phyloP scores from a whole-genome alignment of 1,284 basidiomycete species.

The Mycosarcoma maydis region DNA sequence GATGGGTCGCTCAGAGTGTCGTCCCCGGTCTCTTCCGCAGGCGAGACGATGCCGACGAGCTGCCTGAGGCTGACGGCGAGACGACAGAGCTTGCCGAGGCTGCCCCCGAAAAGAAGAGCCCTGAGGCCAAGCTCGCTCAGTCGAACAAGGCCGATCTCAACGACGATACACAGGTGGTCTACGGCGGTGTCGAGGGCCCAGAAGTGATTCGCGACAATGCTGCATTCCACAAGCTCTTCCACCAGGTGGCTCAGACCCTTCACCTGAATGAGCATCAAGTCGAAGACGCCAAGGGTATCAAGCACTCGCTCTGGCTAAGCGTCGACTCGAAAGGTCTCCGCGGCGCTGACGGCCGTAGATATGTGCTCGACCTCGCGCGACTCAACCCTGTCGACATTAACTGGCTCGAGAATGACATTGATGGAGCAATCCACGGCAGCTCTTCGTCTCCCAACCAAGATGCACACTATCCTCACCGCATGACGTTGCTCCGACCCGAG shows the following conservation, averaged over 20 bases:
- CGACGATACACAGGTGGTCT: slow-evolving; percentile 68
- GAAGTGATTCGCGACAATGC: slow-evolving; percentile 68
- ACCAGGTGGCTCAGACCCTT: slow-evolving; percentile 70
- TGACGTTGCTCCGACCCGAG: slow-evolving; percentile 73
- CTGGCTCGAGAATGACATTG: slow-evolving; percentile 71
- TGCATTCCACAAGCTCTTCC: slow-evolving; percentile 71
- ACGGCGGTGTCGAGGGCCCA: slow-evolving; percentile 71
- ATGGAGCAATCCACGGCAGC: slow-evolving; percentile 62
- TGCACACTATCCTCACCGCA: slow-evolving; percentile 70
- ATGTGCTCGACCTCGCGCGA: slow-evolving; percentile 72
- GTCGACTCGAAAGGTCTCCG: slow-evolving; percentile 73
- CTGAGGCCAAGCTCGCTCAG: slow-evolving; percentile 82
- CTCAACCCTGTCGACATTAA: slow-evolving; percentile 72
- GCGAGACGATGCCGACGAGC: slow-evolving; percentile 56
- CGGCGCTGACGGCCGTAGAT: slow-evolving; percentile 72
- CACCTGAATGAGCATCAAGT: slow-evolving; percentile 71
- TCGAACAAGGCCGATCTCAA: slow-evolving; percentile 69
- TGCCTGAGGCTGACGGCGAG: slow-evolving; percentile 42
- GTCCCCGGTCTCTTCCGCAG: slow-evolving; percentile 72
- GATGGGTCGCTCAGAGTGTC: slow-evolving; percentile 73
- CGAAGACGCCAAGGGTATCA: slow-evolving; percentile 68
- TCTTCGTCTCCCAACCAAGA: slow-evolving; percentile 15
- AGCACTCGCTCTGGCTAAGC: slow-evolving; percentile 70
- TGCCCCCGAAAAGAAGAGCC: slow-evolving; percentile 30
- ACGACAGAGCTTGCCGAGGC: slow-evolving; percentile 22